A percentile compares a stretch with the other conserved stretches of the same genome.
These are phyloP conservation scores for Clarkia xantiana DNA, from an alignment of 345 rosid species.

Conservation along the genomic window DNA sequence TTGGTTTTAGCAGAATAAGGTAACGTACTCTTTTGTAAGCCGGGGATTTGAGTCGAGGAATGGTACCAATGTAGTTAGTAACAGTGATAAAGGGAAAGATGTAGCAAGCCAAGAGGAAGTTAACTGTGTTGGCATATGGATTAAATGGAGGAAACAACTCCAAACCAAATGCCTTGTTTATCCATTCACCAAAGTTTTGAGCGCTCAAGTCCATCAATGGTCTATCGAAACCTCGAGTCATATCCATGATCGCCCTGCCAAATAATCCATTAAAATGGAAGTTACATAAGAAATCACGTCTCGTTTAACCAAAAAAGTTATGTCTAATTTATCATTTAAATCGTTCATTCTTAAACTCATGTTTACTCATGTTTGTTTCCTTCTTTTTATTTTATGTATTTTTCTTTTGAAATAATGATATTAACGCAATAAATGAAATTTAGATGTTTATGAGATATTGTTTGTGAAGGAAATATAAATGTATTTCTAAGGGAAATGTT, in stretches of 20 bases:
- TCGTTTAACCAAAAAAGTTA: no score
- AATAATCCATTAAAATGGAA: background rate
- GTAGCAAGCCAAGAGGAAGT: slow-evolving; percentile 62
- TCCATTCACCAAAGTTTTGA: slow-evolving; percentile 32
- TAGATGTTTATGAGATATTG: no score
- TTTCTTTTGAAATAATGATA: no score
- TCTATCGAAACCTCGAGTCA: slow-evolving; percentile 64
- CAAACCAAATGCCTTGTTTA: slow-evolving; percentile 46
- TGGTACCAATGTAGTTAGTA: slow-evolving; percentile 75
- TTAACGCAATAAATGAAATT: no score
- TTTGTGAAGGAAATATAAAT: no score
- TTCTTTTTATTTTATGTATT: slow-evolving; percentile 9
- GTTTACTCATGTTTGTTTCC: no score
- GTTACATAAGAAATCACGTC: background rate
- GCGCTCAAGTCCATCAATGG: slow-evolving; percentile 60
- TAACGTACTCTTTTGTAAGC: slow-evolving; percentile 40
- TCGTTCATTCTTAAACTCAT: no score
- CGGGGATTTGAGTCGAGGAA: slow-evolving; percentile 31
- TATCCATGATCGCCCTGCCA: slow-evolving; percentile 48
- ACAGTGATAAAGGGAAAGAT: slow-evolving; percentile 68
- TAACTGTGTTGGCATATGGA: slow-evolving; percentile 43
- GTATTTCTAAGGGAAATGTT: no score
- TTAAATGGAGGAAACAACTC: slow-evolving; percentile 46
- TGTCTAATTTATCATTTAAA: no score
- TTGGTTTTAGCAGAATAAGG: no score